Conservation (phyloP, 306 rosid species). For the Delonix regia region DNA sequence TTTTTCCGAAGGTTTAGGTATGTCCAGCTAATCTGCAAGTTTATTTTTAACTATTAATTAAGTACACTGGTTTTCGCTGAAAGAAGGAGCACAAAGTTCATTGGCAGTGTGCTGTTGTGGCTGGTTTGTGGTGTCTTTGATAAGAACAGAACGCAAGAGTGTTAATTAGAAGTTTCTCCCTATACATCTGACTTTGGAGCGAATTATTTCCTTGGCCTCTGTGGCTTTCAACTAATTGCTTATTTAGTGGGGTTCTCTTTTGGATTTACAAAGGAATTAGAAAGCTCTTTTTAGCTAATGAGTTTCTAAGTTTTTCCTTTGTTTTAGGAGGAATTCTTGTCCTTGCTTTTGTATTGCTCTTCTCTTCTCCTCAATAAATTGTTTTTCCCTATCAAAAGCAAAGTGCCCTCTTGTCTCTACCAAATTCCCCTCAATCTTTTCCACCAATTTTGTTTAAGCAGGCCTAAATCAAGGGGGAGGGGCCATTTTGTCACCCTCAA, state of each 20-base stretch:
- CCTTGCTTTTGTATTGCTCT: background rate
- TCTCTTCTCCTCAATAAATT: background rate
- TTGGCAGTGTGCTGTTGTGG: too few relatives aligned
- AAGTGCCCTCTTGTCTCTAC: background rate
- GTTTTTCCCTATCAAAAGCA: background rate
- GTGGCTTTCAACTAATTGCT: background rate
- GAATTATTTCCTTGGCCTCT: background rate
- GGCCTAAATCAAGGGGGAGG: background rate
- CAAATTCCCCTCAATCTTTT: background rate
- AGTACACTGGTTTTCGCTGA: too few relatives aligned
- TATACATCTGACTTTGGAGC: background rate
- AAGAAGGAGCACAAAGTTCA: too few relatives aligned
- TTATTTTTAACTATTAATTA: too few relatives aligned
- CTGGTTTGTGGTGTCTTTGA: too few relatives aligned
- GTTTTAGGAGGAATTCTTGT: background rate
- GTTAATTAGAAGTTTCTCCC: too few relatives aligned
- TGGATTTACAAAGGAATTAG: background rate
- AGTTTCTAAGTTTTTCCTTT: background rate
- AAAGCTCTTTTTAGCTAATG: background rate
- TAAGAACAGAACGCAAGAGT: too few relatives aligned
- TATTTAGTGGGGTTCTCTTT: background rate
- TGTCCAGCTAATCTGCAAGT: too few relatives aligned
- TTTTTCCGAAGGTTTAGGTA: too few relatives aligned
- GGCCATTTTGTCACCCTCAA: background rate
- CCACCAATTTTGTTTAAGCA: background rate